Percentiles rank a stretch among this genome's conserved stretches.
Conservation (phyloP, 2,329 filamentous ascomycete species). For the Apiospora koreana region DNA sequence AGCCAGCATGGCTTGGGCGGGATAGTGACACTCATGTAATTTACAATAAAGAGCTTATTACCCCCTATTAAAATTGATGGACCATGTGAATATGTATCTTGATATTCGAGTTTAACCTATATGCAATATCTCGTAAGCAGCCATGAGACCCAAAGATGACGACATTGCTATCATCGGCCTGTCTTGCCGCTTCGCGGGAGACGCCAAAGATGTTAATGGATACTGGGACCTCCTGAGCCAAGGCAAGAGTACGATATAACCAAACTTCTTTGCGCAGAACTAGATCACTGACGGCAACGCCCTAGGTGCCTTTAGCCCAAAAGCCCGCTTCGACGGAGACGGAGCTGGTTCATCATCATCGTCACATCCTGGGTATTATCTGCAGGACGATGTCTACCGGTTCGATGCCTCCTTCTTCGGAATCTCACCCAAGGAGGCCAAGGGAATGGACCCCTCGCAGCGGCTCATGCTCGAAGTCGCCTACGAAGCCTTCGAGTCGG, state of each 20-base stretch:
- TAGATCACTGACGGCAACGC: constrained; percentile 27
- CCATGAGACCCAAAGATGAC: constrained; percentile 19
- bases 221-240: constrained; percentile 33
- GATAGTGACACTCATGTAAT: not conserved
- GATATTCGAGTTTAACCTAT: no score
- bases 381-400: constrained; percentile 22
- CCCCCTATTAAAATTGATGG: not conserved
- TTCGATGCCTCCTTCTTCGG: constrained; percentile 30
- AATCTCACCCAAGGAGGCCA: constrained; percentile 25
- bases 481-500: constrained; percentile 63
- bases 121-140: not conserved
- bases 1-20: not conserved
- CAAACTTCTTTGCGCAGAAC: constrained; percentile 26
- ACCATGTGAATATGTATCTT: not conserved
- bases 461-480: constrained; percentile 19
- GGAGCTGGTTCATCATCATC: constrained; percentile 19
- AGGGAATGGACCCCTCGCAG: constrained; percentile 28
- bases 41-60: not conserved
- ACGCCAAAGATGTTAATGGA: constrained; percentile 30
- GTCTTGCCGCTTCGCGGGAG: constrained; percentile 32
- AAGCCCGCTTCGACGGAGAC: constrained; percentile 31
- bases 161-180: constrained; percentile 34
- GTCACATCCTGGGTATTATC: constrained; percentile 33
- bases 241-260: constrained; percentile 21
- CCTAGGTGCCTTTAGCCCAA: constrained; percentile 33